Evolutionary conservation across 805 yeast species (phyloP).

Genomic region (Torulaspora maleeae): DNA sequence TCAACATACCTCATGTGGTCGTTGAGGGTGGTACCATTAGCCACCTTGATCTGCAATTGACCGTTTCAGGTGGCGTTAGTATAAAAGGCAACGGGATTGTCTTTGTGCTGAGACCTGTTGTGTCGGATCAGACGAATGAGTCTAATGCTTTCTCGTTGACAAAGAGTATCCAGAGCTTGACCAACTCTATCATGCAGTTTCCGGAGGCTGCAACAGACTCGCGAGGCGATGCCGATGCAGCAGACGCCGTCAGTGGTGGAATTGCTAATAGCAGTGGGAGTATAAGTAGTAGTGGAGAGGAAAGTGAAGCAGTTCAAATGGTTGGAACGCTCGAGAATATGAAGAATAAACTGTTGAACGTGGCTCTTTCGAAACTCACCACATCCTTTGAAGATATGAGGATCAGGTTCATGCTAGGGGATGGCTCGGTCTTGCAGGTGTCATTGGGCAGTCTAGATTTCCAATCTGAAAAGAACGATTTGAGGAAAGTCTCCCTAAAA

Average conservation of each 20-base stretch:
- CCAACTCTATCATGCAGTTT: slow-evolving; percentile 44
- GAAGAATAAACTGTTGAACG: slow-evolving; percentile 60
- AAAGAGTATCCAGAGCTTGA: slow-evolving; percentile 70
- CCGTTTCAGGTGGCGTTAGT: slow-evolving; percentile 66
- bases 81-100: slow-evolving; percentile 55
- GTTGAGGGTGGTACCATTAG: slow-evolving; percentile 59
- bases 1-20: slow-evolving; percentile 59
- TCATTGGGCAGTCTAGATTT: slow-evolving; percentile 33
- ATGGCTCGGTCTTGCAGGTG: slow-evolving; percentile 32
- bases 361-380: slow-evolving; percentile 58
- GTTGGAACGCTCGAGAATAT: slow-evolving; percentile 45
- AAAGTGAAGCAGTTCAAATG: slow-evolving; percentile 9
- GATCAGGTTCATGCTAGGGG: slow-evolving; percentile 48
- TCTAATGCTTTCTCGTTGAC: slow-evolving; percentile 49
- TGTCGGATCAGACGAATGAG: slow-evolving; percentile 20
- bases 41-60: slow-evolving; percentile 52
- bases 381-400: slow-evolving; percentile 46
- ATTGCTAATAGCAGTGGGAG: slow-evolving; percentile 12
- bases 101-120: slow-evolving; percentile 27
- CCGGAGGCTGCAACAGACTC: slow-evolving; percentile 29
- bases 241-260: slow-evolving; percentile 18
- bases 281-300: slow-evolving; percentile 13
- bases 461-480: slow-evolving; percentile 42
- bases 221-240: slow-evolving; percentile 8
- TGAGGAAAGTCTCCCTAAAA: slow-evolving; percentile 39